A percentile compares a stretch with the other conserved stretches of the same genome.
phyloP scores from a whole-genome alignment of 116 monocot genomes.

The Trichopus zeylanicus region DNA sequence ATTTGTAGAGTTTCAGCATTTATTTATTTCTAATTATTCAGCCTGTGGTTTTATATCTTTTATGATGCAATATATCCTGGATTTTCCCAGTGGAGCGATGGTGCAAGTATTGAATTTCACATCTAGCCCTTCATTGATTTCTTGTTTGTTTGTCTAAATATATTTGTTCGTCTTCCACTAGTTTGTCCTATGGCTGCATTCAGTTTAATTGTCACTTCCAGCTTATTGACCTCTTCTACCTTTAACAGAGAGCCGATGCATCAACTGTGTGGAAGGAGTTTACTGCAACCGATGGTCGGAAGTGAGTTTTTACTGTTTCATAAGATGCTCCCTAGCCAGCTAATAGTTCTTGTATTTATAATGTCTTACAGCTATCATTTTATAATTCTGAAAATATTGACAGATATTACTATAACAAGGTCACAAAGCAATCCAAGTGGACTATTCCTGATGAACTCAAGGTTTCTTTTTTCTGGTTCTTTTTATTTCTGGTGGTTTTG shows the following conservation, averaged over 20 bases:
- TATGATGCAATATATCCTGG: too few species aligned
- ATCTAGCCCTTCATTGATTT: too few species aligned
- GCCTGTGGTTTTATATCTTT: too few species aligned
- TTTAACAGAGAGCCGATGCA: slow-evolving; percentile 89
- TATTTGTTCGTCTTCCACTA: too few species aligned
- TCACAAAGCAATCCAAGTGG: slow-evolving; percentile 96
- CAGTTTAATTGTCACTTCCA: neutral
- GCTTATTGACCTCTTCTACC: slow-evolving; percentile 4
- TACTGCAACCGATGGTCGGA: slow-evolving; percentile 76
- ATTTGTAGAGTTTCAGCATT: too few species aligned
- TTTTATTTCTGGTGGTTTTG: neutral
- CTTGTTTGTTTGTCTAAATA: too few species aligned
- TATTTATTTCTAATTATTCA: too few species aligned
- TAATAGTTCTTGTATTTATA: too few species aligned
- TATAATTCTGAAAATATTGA: neutral
- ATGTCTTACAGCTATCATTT: neutral
- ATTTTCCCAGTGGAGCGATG: too few species aligned
- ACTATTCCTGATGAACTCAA: slow-evolving; percentile 95
- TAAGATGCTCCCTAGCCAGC: too few species aligned
- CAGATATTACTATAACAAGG: slow-evolving; percentile 99
- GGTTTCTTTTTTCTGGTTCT: slow-evolving; percentile 27
- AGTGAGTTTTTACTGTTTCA: slow-evolving; percentile 32
- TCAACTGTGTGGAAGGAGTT: slow-evolving; percentile 98
- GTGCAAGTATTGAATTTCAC: too few species aligned
- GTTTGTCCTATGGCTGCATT: neutral